Evolutionary conservation across 345 rosid species (phyloP).

Genomic region (Eucalyptus melliodora): DNA sequence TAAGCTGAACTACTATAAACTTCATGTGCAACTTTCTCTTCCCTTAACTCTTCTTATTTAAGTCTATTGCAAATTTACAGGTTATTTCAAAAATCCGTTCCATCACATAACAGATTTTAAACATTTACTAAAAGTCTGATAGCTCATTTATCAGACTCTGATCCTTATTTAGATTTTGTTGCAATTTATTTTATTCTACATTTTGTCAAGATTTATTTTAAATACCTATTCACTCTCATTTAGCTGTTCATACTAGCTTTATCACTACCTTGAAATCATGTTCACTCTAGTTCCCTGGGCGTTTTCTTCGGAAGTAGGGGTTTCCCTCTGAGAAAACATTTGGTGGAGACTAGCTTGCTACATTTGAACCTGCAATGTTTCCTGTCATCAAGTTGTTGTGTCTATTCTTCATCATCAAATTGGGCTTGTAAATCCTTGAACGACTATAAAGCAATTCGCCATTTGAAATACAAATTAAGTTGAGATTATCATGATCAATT

Average conservation of each 20-base stretch:
- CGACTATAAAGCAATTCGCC: neutral
- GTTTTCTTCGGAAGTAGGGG: neutral
- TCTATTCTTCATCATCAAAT: neutral
- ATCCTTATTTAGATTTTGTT: too few species aligned
- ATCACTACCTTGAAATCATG: too few species aligned
- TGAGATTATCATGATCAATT: neutral
- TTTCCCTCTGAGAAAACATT: neutral
- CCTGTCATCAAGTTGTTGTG: rapidly evolving
- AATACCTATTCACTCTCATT: too few species aligned
- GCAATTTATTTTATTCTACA: too few species aligned
- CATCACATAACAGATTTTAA: too few species aligned
- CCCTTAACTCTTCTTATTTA: too few species aligned
- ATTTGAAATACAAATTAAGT: neutral
- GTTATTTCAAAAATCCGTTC: too few species aligned
- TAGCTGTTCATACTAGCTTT: too few species aligned
- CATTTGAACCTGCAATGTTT: neutral
- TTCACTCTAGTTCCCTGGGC: too few species aligned
- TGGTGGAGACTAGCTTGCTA: neutral
- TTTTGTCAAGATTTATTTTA: too few species aligned
- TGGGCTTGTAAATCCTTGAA: neutral
- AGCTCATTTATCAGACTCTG: rapidly evolving
- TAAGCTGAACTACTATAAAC: too few species aligned
- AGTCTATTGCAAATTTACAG: rapidly evolving
- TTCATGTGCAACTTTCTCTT: too few species aligned
- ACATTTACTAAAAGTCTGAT: rapidly evolving